Conservation (phyloP, 768 basidiomycete species). For the Boletus subparvulus region DNA sequence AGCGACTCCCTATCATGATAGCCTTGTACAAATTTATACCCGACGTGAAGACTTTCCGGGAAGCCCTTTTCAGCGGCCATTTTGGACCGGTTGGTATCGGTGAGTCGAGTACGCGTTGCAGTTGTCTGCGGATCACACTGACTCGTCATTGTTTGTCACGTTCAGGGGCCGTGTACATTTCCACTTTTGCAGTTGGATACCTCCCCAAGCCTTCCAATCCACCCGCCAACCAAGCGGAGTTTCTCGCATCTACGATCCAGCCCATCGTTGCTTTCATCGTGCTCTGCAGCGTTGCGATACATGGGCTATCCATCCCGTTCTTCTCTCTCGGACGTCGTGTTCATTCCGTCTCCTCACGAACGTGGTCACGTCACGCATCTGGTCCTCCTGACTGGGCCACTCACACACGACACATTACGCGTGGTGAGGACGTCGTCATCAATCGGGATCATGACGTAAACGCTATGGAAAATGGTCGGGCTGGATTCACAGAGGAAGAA, state of each 20-base stretch:
- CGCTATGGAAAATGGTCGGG: constrained; percentile 51
- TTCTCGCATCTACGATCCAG: constrained; percentile 75
- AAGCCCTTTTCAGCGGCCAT: constrained; percentile 93
- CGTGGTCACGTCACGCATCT: constrained; percentile 78
- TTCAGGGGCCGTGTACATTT: constrained; percentile 88
- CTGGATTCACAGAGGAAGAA: constrained; percentile 29
- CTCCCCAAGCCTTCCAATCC: constrained; percentile 48
- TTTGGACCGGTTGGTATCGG: constrained; percentile 89
- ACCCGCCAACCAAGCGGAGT: constrained; percentile 56
- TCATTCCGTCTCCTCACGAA: constrained; percentile 75
- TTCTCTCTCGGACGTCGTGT: constrained; percentile 92
- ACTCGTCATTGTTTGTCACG: not conserved
- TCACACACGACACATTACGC: constrained; percentile 66
- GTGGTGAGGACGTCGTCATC: constrained; percentile 78
- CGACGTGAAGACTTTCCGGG: constrained; percentile 90
- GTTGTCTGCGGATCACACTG: not conserved
- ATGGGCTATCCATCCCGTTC: constrained; percentile 90
- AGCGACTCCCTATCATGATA: constrained; percentile 82
- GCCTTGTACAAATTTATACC: constrained; percentile 91
- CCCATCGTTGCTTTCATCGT: constrained; percentile 97
- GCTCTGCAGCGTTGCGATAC: constrained; percentile 81
- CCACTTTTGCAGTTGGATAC: constrained; percentile 69
- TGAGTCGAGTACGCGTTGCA: constrained; percentile 23
- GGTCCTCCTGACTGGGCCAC: constrained; percentile 86
- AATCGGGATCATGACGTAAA: constrained; percentile 65